Conservation (phyloP, 106 monocot genomes). For the Dendrobium catenatum region DNA sequence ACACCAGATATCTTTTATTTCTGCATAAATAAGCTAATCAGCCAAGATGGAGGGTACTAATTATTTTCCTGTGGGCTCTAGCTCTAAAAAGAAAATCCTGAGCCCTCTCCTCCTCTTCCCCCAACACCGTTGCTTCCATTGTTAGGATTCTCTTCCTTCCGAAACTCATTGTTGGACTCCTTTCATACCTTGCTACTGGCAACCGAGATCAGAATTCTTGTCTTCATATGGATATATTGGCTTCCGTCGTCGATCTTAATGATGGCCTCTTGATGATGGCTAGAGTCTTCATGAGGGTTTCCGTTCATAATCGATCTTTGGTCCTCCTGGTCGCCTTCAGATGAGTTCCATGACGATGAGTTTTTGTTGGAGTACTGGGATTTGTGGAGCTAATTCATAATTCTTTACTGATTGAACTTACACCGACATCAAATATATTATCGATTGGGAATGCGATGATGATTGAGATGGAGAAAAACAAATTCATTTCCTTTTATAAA, state of each 20-base stretch:
- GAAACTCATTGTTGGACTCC: constrained; percentile 33
- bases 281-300: constrained; percentile 1
- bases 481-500: too few relatives aligned
- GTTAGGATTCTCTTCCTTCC: constrained; percentile 7
- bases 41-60: constrained; percentile 47
- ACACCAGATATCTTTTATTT: constrained; percentile 36
- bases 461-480: too few relatives aligned
- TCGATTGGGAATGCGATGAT: too few relatives aligned
- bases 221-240: not conserved
- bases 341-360: too few relatives aligned
- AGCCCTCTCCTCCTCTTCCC: not conserved
- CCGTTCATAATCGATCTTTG: constrained; percentile 26
- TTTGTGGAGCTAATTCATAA: too few relatives aligned
- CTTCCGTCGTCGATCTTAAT: constrained; percentile 39
- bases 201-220: not conserved
- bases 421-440: too few relatives aligned
- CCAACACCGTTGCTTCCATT: not conserved
- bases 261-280: constrained; percentile 24
- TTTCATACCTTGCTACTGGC: constrained; percentile 10
- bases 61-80: constrained; percentile 1
- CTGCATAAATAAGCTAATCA: constrained; percentile 40
- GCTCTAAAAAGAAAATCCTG: not conserved
- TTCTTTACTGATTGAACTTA: too few relatives aligned
- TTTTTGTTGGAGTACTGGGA: too few relatives aligned
- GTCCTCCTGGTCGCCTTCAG: not conserved